Evolutionary conservation across 768 basidiomycete species (phyloP).

Genomic region (Clitopilus passeckerianus): DNA sequence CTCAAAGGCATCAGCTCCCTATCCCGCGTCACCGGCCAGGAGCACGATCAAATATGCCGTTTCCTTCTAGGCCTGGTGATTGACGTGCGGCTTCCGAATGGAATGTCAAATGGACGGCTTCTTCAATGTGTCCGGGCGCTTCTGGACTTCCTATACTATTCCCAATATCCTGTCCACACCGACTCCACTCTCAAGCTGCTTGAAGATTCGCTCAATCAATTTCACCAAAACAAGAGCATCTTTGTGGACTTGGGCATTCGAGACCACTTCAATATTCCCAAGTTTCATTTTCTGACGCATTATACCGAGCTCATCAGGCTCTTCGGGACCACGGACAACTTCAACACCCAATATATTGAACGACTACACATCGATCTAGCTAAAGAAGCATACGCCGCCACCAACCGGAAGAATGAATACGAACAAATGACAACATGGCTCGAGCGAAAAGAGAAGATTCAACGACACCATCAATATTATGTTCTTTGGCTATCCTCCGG

Average conservation of each 20-base stretch:
- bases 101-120: slow-evolving; percentile 9
- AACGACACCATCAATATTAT: slow-evolving; percentile 14
- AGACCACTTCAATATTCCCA: slow-evolving; percentile 35
- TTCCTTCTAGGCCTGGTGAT: slow-evolving; percentile 25
- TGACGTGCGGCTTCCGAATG: slow-evolving; percentile 14
- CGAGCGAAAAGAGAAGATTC: slow-evolving; percentile 24
- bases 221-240: slow-evolving; percentile 30
- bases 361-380: slow-evolving; percentile 34
- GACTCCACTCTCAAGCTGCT: slow-evolving; percentile 21
- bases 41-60: slow-evolving; percentile 26
- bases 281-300: slow-evolving; percentile 32
- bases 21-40: slow-evolving; percentile 25
- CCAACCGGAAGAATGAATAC: slow-evolving; percentile 30
- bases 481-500: slow-evolving; percentile 16
- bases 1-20: slow-evolving; percentile 27
- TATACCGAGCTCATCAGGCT: slow-evolving; percentile 22
- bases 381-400: slow-evolving; percentile 28
- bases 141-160: slow-evolving; percentile 33
- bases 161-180: slow-evolving; percentile 27
- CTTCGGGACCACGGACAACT: slow-evolving; percentile 32
- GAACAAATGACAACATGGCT: slow-evolving; percentile 34
- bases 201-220: slow-evolving; percentile 17
- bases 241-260: slow-evolving; percentile 29
- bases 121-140: slow-evolving; percentile 22
- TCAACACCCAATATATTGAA: slow-evolving; percentile 34